A percentile compares a stretch with the other conserved stretches of the same genome.
phyloP scores from a whole-genome alignment of 2,329 filamentous ascomycete species.

The Ascochyta rabiei region DNA sequence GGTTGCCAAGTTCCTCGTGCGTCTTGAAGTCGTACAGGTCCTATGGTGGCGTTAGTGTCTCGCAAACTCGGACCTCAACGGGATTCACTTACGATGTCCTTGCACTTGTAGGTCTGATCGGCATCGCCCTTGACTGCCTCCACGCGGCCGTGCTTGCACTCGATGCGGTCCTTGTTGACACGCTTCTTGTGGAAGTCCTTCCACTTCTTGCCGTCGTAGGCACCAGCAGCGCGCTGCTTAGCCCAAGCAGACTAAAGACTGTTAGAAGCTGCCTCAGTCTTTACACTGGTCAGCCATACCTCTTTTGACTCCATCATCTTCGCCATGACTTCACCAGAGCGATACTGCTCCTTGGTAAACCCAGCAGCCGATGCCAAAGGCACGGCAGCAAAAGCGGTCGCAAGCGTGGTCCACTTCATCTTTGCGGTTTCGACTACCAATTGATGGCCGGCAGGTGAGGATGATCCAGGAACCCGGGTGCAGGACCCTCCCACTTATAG shows the following conservation, averaged over 20 bases:
- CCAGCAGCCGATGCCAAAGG: slow-evolving; percentile 38
- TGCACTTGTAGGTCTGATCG: slow-evolving; percentile 50
- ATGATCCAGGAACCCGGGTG: slow-evolving; percentile 24
- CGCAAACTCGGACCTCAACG: neutral
- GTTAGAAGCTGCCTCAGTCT: slow-evolving; percentile 18
- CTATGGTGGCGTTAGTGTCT: slow-evolving; percentile 17
- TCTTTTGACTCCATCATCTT: slow-evolving; percentile 45
- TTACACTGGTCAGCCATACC: slow-evolving; percentile 16
- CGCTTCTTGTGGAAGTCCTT: slow-evolving; percentile 40
- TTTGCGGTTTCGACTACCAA: slow-evolving; percentile 28
- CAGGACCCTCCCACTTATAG: slow-evolving; percentile 23
- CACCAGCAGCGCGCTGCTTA: slow-evolving; percentile 37
- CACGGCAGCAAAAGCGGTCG: slow-evolving; percentile 36
- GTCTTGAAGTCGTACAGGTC: slow-evolving; percentile 64
- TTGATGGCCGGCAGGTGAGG: slow-evolving; percentile 29
- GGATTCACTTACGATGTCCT: slow-evolving; percentile 53
- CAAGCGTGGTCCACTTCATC: slow-evolving; percentile 44
- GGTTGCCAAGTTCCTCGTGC: slow-evolving; percentile 60
- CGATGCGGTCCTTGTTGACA: slow-evolving; percentile 34
- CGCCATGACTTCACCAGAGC: slow-evolving; percentile 43
- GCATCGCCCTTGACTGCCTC: slow-evolving; percentile 47
- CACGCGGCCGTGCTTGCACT: slow-evolving; percentile 44
- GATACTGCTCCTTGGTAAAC: slow-evolving; percentile 40
- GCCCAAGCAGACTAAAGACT: slow-evolving; percentile 37
- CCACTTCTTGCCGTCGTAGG: slow-evolving; percentile 41